These are phyloP conservation scores for Botrytis fragariae DNA, from an alignment of 2,329 filamentous ascomycete genomes.

Conservation along the genomic window DNA sequence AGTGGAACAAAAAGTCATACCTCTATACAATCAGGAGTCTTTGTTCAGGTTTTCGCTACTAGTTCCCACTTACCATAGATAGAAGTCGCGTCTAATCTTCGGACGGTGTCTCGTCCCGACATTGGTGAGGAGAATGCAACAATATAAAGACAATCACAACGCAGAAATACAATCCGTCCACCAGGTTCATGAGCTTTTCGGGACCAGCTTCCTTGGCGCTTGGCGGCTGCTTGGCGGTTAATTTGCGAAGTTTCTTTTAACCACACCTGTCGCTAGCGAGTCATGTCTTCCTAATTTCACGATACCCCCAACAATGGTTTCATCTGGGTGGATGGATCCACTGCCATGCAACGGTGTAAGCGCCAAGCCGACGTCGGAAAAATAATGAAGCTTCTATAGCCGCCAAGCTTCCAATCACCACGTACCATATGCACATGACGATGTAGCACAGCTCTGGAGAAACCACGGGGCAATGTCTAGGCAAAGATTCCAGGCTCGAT, in stretches of 20 bases:
- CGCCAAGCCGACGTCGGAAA: background rate
- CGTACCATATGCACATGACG: background rate
- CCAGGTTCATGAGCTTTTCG: background rate
- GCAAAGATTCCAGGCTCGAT: background rate
- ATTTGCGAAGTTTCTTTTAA: background rate
- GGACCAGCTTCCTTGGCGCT: background rate
- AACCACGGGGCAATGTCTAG: background rate
- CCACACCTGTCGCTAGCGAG: background rate
- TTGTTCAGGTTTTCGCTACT: background rate
- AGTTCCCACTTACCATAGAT: background rate
- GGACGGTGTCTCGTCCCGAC: background rate
- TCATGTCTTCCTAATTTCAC: no score
- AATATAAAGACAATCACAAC: background rate
- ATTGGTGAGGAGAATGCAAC: background rate
- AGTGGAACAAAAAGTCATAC: background rate
- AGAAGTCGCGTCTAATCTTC: background rate
- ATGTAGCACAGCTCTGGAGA: background rate
- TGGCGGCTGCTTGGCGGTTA: background rate
- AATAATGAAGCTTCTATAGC: background rate
- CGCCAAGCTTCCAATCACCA: background rate
- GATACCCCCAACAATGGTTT: background rate
- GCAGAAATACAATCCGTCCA: constrained; percentile 8
- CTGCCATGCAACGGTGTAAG: background rate
- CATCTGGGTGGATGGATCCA: background rate
- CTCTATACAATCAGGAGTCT: background rate